Conservation (phyloP, 2,329 filamentous ascomycete species). For the Exophiala phaeomuriformis region DNA sequence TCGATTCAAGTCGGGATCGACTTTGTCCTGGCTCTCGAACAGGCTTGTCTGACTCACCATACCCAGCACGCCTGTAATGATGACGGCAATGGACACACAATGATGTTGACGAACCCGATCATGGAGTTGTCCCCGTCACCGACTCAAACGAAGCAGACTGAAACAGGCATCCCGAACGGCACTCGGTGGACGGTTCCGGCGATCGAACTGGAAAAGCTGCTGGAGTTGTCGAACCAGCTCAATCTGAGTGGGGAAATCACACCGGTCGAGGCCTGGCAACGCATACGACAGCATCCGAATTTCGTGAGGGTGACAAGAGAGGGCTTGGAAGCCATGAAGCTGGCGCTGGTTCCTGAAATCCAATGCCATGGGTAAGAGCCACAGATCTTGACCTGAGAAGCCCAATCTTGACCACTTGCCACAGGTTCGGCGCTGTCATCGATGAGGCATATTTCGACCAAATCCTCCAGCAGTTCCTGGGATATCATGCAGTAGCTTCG, state of each 20-base stretch:
- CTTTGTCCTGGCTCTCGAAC: constrained; percentile 31
- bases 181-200: constrained; percentile 28
- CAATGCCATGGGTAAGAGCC: constrained; percentile 36
- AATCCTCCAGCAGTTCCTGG: constrained; percentile 9
- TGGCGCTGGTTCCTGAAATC: constrained; percentile 30
- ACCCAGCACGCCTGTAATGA: constrained; percentile 10
- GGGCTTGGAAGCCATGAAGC: constrained; percentile 28
- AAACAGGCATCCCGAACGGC: constrained; percentile 13
- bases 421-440: constrained; percentile 28
- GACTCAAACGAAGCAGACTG: constrained; percentile 1
- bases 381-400: neutral
- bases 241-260: constrained; percentile 34
- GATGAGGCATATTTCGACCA: constrained; percentile 24
- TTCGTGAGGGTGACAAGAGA: constrained; percentile 31
- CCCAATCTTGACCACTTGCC: neutral
- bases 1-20: constrained; percentile 30
- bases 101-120: constrained; percentile 29
- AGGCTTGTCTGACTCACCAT: constrained; percentile 28
- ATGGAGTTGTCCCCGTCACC: constrained; percentile 25
- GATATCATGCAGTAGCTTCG: neutral
- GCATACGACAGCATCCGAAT: constrained; percentile 31
- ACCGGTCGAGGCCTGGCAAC: constrained; percentile 37
- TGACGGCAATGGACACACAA: constrained; percentile 27
- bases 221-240: constrained; percentile 26
- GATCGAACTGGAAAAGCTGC: constrained; percentile 28